Conservation (phyloP, 257 asterid genomes). For the Lycium ferocissimum region DNA sequence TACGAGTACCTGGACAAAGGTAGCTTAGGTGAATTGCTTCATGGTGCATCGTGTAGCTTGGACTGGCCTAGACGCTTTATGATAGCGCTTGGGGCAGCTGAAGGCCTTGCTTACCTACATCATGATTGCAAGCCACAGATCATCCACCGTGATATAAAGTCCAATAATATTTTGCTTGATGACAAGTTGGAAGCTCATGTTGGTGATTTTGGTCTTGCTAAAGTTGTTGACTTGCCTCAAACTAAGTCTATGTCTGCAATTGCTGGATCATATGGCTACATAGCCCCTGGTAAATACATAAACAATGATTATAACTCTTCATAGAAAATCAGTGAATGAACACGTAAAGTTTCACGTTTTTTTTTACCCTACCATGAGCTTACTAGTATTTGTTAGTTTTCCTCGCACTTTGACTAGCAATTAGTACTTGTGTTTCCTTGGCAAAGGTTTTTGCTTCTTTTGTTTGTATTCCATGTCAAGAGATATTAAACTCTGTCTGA, state of each 20-base stretch:
- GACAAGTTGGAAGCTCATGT: conserved; percentile 57
- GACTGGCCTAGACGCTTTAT: conserved; percentile 66
- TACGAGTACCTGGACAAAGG: conserved; percentile 66
- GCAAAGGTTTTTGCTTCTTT: neutral
- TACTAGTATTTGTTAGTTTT: neutral
- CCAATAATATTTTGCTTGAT: conserved; percentile 59
- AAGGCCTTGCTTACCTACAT: conserved; percentile 66
- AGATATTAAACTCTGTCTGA: neutral
- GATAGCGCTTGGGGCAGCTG: conserved; percentile 67
- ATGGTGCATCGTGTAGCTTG: conserved; percentile 48
- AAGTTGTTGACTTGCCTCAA: conserved; percentile 50
- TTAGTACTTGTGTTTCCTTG: neutral
- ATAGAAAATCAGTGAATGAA: no score
- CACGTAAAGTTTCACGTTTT: no score
- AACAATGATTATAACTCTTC: no score
- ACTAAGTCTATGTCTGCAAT: conserved; percentile 57
- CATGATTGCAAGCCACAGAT: conserved; percentile 64
- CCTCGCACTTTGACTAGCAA: neutral
- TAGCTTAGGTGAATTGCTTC: conserved; percentile 56
- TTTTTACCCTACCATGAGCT: no score
- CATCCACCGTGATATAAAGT: conserved; percentile 65
- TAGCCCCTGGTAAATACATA: conserved; percentile 64
- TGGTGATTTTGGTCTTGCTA: conserved; percentile 66
- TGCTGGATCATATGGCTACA: conserved; percentile 73
- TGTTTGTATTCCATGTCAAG: neutral